Conservation (phyloP, 495 filamentous ascomycete genomes). For the Parachaetomium inaequale region DNA sequence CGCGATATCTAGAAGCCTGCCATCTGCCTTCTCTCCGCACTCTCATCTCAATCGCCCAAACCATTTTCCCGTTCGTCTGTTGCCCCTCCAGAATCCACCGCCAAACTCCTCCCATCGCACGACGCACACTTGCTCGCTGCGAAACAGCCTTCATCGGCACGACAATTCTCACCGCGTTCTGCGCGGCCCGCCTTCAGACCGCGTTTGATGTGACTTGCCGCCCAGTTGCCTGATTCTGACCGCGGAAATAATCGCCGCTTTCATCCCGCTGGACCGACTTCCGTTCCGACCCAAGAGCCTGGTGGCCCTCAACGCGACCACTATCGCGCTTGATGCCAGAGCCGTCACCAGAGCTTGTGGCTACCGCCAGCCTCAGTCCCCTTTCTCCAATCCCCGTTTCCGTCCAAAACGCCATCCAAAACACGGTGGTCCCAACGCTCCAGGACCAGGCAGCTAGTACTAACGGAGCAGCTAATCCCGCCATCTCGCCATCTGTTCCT, state of each 20-base stretch:
- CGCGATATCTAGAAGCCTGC: background rate
- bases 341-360: conserved; percentile 34
- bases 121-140: background rate
- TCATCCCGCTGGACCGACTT: background rate
- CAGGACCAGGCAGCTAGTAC: conserved; percentile 34
- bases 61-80: background rate
- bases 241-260: background rate
- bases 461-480: conserved; percentile 15
- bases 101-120: background rate
- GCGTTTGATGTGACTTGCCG: conserved; percentile 3
- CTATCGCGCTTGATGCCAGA: conserved; percentile 35
- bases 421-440: conserved; percentile 35
- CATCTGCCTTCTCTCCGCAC: background rate
- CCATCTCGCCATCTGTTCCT: background rate
- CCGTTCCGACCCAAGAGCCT: background rate
- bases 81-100: background rate
- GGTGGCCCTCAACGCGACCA: background rate
- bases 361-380: conserved; percentile 39
- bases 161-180: background rate
- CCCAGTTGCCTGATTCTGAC: background rate
- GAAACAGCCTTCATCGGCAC: background rate
- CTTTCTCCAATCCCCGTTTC: conserved; percentile 29
- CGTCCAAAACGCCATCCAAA: conserved; percentile 23
- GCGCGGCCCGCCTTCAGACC: background rate
- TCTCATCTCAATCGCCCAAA: background rate